Evolutionary conservation across 495 filamentous ascomycete genomes (phyloP).

Genomic region (Lindgomyces ingoldianus): DNA sequence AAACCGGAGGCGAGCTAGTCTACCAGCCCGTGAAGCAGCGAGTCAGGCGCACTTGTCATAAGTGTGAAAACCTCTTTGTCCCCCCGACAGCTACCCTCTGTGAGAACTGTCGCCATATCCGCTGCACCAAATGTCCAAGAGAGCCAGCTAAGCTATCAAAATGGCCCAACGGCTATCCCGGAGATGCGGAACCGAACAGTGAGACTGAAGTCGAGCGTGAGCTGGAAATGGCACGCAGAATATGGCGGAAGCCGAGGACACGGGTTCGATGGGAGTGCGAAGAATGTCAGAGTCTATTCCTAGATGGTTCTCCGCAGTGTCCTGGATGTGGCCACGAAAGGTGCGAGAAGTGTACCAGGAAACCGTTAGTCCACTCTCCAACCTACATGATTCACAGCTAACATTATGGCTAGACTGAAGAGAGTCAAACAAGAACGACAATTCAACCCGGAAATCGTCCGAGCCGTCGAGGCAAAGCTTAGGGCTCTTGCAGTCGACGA

Average conservation of each 20-base stretch:
- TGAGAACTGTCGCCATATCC: slow-evolving; percentile 67
- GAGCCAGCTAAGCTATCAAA: slow-evolving; percentile 73
- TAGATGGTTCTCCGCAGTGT: slow-evolving; percentile 25
- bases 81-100: slow-evolving; percentile 50
- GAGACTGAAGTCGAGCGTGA: slow-evolving; percentile 21
- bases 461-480: slow-evolving; percentile 61
- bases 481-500: slow-evolving; percentile 16
- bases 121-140: slow-evolving; percentile 79
- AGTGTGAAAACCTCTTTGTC: slow-evolving; percentile 68
- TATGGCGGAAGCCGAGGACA: slow-evolving; percentile 30
- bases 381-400: neutral
- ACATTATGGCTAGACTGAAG: slow-evolving; percentile 46
- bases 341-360: slow-evolving; percentile 49
- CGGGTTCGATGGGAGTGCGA: slow-evolving; percentile 37
- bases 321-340: slow-evolving; percentile 34
- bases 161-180: slow-evolving; percentile 76
- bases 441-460: slow-evolving; percentile 62
- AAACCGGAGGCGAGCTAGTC: slow-evolving; percentile 65
- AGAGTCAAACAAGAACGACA: slow-evolving; percentile 60
- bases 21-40: slow-evolving; percentile 67
- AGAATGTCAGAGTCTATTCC: slow-evolving; percentile 30
- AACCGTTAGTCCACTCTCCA: slow-evolving; percentile 51
- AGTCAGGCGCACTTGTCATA: slow-evolving; percentile 74
- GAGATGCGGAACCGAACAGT: slow-evolving; percentile 52
- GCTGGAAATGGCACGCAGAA: slow-evolving; percentile 8